Percentiles rank a stretch among this genome's conserved stretches.
Conservation (phyloP, 2,329 filamentous ascomycete species). For the Elsinoe arachidis region DNA sequence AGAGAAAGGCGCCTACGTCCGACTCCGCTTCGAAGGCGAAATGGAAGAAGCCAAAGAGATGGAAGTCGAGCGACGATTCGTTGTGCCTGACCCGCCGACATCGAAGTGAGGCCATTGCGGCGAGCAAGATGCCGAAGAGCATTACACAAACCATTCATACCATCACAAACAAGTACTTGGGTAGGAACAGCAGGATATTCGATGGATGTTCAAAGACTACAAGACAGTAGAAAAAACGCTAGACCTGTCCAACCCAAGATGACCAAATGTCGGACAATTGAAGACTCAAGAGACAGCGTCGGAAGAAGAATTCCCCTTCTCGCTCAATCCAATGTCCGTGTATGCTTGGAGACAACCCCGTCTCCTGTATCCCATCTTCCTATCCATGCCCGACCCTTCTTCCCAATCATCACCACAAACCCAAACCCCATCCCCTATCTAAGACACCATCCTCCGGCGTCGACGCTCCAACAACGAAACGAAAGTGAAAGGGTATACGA, state of each 20-base stretch:
- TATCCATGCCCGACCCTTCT: not conserved
- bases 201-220: constrained; percentile 4
- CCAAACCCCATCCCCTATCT: not conserved
- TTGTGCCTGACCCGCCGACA: constrained; percentile 25
- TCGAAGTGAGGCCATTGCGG: not conserved
- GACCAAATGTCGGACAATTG: constrained; percentile 10
- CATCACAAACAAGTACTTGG: not conserved
- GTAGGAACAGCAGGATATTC: not conserved
- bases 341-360: not conserved
- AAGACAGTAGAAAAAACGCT: not conserved
- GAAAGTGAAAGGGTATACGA: constrained; percentile 10
- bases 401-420: not conserved
- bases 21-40: constrained; percentile 42
- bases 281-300: constrained; percentile 4
- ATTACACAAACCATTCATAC: too few relatives aligned
- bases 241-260: constrained; percentile 12
- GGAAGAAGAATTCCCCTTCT: not conserved
- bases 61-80: constrained; percentile 44
- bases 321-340: not conserved
- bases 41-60: constrained; percentile 36
- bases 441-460: not conserved
- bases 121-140: too few relatives aligned
- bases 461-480: not conserved
- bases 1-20: constrained; percentile 29
- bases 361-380: not conserved